These are phyloP conservation scores for Calocybe cyanea DNA, from an alignment of 768 basidiomycete genomes.

Conservation along the genomic window DNA sequence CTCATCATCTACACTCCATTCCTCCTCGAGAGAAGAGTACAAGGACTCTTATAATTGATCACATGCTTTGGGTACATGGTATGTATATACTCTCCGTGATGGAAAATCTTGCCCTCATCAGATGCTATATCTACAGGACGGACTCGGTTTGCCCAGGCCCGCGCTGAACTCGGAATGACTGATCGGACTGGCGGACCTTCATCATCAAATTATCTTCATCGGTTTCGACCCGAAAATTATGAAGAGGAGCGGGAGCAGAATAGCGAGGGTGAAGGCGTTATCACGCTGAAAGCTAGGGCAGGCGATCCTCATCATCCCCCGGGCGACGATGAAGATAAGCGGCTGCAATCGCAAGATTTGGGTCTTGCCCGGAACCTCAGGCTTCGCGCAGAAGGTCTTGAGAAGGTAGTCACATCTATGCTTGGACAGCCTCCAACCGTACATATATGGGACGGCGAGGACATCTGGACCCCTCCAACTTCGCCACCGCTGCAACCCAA, in stretches of 20 bases:
- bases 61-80: conserved; percentile 83
- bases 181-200: conserved; percentile 71
- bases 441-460: conserved; percentile 54
- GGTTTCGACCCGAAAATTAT: conserved; percentile 70
- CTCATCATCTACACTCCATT: conserved; percentile 83
- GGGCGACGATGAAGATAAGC: conserved; percentile 57
- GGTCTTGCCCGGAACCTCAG: conserved; percentile 59
- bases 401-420: conserved; percentile 80
- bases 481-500: conserved; percentile 42
- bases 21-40: conserved; percentile 89
- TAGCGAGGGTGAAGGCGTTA: conserved; percentile 61
- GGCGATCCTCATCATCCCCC: conserved; percentile 41
- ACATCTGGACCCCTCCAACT: conserved; percentile 46
- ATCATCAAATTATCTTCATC: conserved; percentile 55
- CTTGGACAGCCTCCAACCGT: conserved; percentile 72
- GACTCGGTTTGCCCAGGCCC: conserved; percentile 78
- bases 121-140: conserved; percentile 33
- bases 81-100: conserved; percentile 3
- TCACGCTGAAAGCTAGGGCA: conserved; percentile 47
- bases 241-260: conserved; percentile 67
- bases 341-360: conserved; percentile 56
- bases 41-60: conserved; percentile 81
- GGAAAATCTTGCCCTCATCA: not conserved
- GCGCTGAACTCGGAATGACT: conserved; percentile 83
- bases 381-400: conserved; percentile 74